phyloP scores from a whole-genome alignment of 345 rosid genomes.

The Citrus sp. region DNA sequence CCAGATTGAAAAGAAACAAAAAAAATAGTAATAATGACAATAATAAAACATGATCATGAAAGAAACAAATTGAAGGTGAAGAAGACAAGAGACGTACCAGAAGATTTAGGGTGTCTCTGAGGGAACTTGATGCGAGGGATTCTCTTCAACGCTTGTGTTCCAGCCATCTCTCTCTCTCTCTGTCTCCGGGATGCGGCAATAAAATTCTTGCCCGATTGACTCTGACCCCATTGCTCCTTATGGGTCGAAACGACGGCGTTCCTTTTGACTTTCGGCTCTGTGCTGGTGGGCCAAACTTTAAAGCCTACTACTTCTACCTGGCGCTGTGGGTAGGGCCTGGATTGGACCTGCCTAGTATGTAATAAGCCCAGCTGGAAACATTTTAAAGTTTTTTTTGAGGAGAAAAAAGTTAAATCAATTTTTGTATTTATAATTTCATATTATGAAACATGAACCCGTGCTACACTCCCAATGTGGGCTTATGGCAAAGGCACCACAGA shows the following conservation, averaged over 20 bases:
- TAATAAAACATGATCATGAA: not conserved
- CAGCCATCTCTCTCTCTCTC: constrained; percentile 41
- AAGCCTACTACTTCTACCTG: not conserved
- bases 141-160: constrained; percentile 67
- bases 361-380: no score
- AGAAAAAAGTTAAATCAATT: no score
- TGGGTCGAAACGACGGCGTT: not conserved
- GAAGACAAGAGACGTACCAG: constrained; percentile 27
- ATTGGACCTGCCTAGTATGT: not conserved
- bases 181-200: not conserved
- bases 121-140: constrained; percentile 91
- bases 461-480: no score
- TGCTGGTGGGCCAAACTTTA: not conserved
- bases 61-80: not conserved
- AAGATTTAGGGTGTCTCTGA: constrained; percentile 48
- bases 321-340: not conserved
- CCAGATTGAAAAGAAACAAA: not conserved
- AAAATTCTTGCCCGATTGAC: not conserved
- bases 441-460: no score
- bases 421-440: no score
- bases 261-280: not conserved
- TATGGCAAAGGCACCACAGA: no score
- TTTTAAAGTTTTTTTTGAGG: no score
- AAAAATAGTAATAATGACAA: not conserved
- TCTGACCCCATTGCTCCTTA: constrained; percentile 2